Base-by-base conservation (phyloP, 352 stramenopile species). In the Blastocystis sp. region DNA sequence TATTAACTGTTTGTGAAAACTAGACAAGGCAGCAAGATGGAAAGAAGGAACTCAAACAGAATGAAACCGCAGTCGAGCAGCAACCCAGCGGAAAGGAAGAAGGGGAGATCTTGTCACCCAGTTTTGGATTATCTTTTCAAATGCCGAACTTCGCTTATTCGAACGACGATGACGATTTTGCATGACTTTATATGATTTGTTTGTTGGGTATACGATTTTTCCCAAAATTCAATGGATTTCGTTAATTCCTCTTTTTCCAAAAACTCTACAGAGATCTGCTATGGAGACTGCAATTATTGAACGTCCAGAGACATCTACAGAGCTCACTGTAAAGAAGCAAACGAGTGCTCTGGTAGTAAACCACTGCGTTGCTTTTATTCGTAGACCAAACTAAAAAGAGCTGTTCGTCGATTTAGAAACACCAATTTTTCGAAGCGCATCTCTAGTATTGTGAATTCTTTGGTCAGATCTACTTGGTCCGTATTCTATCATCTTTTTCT, bases 351-450 rank as follows among this genome's bases (percentile, higher is more conserved):
- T 84, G 56, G 73, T 84, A 68, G 13, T 8, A 18, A 29, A 8
- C 20, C 4, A 15, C 11, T 5, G 9, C 13, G 0, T 26, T 26
- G 15, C n/a, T 9, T 84, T 34, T 15, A 84, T 29, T 45, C 9
- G 37, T 37, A 84, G 73, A 23, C 55, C 6, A 84, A 84, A 39
- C n/a, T 84, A 20, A 66, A 84, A 45, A 66, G 53, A 45, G 73
- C 73, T n/a, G 6, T 84, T 13, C 29, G 39, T 3, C 73, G 73
- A 45, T 50, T 84, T 7, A 45, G 29, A n/a, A 84, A 84, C 20
- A 54, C 73, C 29, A 84, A 68, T 43, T 84, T 84, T 34, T 39
- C 47, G 20, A 84, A 84, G 73, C 23, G 5, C 29, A 45, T 84
- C 20, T 54, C 20, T 9, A 55, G 62, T 41, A 26, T 43, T 20